These are phyloP conservation scores for Zymoseptoria crescenta DNA, from an alignment of 2,329 filamentous ascomycete genomes.

Conservation along the genomic window DNA sequence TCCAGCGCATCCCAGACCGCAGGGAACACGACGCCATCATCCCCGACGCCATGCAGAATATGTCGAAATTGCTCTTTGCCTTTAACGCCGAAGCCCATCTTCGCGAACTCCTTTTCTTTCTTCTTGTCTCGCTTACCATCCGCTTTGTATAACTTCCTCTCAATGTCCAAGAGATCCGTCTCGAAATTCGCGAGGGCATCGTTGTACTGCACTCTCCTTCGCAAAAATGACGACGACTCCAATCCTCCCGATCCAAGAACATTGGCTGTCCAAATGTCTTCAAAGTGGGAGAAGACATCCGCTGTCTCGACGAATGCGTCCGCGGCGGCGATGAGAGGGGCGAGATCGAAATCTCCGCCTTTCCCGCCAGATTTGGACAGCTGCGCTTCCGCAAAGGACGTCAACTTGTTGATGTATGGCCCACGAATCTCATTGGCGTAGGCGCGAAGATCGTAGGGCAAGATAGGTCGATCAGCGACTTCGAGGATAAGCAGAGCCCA, in stretches of 20 bases:
- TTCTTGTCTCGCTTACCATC: slow-evolving; percentile 5
- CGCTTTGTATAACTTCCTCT: slow-evolving; percentile 29
- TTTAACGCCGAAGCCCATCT: slow-evolving; percentile 45
- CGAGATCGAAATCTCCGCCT: slow-evolving; percentile 46
- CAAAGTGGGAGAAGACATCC: slow-evolving; percentile 65
- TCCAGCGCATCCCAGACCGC: slow-evolving; percentile 76
- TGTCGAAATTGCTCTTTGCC: slow-evolving; percentile 92
- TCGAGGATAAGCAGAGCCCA: slow-evolving; percentile 78
- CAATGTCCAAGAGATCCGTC: slow-evolving; percentile 67
- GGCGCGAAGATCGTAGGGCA: slow-evolving; percentile 71
- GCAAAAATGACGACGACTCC: slow-evolving; percentile 61
- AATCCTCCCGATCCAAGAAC: slow-evolving; percentile 63
- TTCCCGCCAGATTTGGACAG: slow-evolving; percentile 20
- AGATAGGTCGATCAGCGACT: slow-evolving; percentile 67
- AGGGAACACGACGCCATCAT: slow-evolving; percentile 65
- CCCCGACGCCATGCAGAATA: slow-evolving; percentile 75
- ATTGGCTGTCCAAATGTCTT: slow-evolving; percentile 64
- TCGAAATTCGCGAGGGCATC: slow-evolving; percentile 74
- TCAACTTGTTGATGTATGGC: slow-evolving; percentile 58
- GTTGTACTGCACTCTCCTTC: slow-evolving; percentile 69
- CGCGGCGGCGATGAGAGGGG: slow-evolving; percentile 56
- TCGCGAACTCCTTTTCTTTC: slow-evolving; percentile 7
- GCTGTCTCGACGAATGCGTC: slow-evolving; percentile 53
- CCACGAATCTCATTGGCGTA: slow-evolving; percentile 60
- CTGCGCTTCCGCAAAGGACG: slow-evolving; percentile 45